Base-by-base conservation (phyloP, 331 rosid species). In the Pyrus hybrid region DNA sequence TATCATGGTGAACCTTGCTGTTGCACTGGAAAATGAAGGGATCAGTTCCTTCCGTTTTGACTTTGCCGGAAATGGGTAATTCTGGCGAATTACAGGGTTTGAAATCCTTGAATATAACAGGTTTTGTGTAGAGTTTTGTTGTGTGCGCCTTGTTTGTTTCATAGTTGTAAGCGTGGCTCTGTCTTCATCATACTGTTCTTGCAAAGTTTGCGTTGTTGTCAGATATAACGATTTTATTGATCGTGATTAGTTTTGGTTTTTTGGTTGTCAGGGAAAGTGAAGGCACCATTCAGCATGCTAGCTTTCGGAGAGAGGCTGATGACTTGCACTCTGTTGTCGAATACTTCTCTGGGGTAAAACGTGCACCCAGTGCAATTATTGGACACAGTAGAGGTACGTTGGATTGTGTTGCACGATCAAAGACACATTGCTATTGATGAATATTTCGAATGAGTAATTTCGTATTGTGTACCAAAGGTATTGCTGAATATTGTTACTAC, bases 361-460 rank as follows among this genome's bases (percentile, higher is more conserved):
- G 87, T 37, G 58, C 29, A 57, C 80, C 90, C 66, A 76, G 81
- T 69, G 84, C 85, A 68, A 88, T 88, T 67, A 69, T 91, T 79
- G 98, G 97, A 76, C 97, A 89, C 70, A 91, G 96, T 74, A 88
- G 91, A 93, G 98, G 98, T 93, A 37, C 66, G 83, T 47, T 68
- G 43, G 33, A 72, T 67, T 67, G 49, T 77, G 70, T 30, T 49
- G 45, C 49, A 8, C 54, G 13, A 12, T 67, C 16, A 7, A 21
- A 30, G 74, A 56, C 37, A 16, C 74, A 23, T 17, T 58, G 9
- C 33, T 62, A 14, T 62, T 62, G 47, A 5, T 13, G 4, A 25
- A 25, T 14, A 10, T 25, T 25, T 25, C 66, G 41, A 25, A 14
- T 53, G 60, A 76, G 23, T 20, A 23, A 6, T 33, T 51, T 26